A percentile compares a stretch with the other conserved stretches of the same genome.
Evolutionary conservation across 2,329 filamentous ascomycete species (phyloP).

Genomic region (Penicillium sp.): DNA sequence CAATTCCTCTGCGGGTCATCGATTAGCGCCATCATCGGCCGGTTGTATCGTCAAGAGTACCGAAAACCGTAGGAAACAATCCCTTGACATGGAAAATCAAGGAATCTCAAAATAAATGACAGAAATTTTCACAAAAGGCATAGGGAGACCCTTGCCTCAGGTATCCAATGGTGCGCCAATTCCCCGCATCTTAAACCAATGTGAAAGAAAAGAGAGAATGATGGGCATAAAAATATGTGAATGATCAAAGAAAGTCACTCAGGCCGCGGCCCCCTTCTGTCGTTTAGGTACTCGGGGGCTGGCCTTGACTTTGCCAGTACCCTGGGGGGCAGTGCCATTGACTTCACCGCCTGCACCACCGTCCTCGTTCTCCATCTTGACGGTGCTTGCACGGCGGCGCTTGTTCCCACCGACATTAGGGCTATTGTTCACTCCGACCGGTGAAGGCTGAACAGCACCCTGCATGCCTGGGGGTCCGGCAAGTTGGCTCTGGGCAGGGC

Average conservation of each 20-base stretch:
- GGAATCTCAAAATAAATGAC: slow-evolving; percentile 16
- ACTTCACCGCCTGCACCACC: slow-evolving; percentile 46
- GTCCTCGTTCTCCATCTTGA: slow-evolving; percentile 62
- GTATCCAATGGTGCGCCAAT: slow-evolving; percentile 36
- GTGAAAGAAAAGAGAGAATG: slow-evolving; percentile 14
- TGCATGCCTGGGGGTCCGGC: slow-evolving; percentile 57
- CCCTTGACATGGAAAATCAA: slow-evolving; percentile 8
- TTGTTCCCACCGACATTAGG: slow-evolving; percentile 61
- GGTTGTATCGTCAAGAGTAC: slow-evolving; percentile 25
- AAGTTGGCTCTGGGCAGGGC: slow-evolving; percentile 49
- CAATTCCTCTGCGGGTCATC: slow-evolving; percentile 5
- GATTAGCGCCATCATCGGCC: slow-evolving; percentile 20
- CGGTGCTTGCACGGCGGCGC: slow-evolving; percentile 59
- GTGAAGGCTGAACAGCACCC: slow-evolving; percentile 56
- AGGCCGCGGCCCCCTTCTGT: slow-evolving; percentile 47
- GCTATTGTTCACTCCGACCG: slow-evolving; percentile 63
- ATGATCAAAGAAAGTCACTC: slow-evolving; percentile 8
- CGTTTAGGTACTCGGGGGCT: slow-evolving; percentile 52
- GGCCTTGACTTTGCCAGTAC: slow-evolving; percentile 48
- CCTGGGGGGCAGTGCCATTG: slow-evolving; percentile 47
- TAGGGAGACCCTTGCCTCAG: slow-evolving; percentile 25
- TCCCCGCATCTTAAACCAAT: slow-evolving; percentile 27
- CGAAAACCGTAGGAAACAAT: slow-evolving; percentile 14
- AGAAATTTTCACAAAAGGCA: slow-evolving; percentile 19
- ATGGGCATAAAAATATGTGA: slow-evolving; percentile 10